Percentiles rank a stretch among this genome's conserved stretches.
These are phyloP conservation scores for Sporothrix variecibatus DNA, from an alignment of 2,329 filamentous ascomycete genomes.

Conservation along the genomic window DNA sequence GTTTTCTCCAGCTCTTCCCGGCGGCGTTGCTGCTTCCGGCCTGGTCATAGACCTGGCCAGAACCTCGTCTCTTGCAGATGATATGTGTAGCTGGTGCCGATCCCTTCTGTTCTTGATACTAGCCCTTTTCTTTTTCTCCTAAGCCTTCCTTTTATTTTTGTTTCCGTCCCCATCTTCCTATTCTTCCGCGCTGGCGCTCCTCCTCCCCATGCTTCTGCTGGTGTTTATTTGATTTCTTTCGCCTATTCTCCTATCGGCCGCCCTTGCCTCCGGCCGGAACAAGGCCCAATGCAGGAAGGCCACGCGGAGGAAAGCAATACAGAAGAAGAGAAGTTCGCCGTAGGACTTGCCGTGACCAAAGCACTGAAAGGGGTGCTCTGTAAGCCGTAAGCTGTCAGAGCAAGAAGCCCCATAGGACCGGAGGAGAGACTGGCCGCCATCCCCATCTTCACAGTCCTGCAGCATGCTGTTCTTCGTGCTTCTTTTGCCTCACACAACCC, in stretches of 20 bases:
- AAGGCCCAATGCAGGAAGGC: conserved; percentile 3
- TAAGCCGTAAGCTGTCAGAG: too few species aligned
- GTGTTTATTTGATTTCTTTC: background rate
- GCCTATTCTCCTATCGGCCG: background rate
- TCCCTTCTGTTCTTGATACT: conserved; percentile 9
- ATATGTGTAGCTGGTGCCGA: background rate
- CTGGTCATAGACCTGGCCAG: conserved; percentile 2
- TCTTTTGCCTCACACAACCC: background rate
- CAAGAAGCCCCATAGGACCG: background rate
- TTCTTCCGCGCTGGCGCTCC: background rate
- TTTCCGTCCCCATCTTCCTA: background rate
- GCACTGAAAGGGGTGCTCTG: background rate
- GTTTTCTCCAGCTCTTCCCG: background rate
- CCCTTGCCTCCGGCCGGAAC: background rate
- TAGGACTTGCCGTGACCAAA: background rate
- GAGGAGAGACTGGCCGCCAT: background rate
- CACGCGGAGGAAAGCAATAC: background rate
- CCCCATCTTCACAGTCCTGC: background rate
- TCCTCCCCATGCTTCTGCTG: background rate
- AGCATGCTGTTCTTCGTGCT: background rate
- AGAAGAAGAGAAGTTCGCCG: background rate
- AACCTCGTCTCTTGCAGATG: background rate
- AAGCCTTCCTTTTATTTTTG: background rate
- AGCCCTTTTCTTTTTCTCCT: background rate
- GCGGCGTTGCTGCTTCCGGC: background rate